phyloP scores from a whole-genome alignment of 1,284 basidiomycete genomes.

The Peniophora sp. region DNA sequence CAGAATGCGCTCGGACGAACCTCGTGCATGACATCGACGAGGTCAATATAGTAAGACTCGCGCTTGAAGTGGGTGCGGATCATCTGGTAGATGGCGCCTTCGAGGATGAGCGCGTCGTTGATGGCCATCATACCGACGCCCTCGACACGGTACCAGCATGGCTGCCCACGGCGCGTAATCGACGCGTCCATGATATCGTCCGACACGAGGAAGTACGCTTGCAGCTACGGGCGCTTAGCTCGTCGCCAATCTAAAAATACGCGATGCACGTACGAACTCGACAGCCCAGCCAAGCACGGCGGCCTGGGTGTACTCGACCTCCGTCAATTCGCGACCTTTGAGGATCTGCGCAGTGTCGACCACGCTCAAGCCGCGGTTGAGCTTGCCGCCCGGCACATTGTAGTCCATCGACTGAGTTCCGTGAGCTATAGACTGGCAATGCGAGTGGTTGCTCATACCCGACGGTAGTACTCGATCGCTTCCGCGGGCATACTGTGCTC shows the following conservation, averaged over 20 bases:
- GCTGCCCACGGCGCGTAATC: slow-evolving; percentile 94
- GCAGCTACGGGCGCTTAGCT: slow-evolving; percentile 53
- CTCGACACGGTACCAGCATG: slow-evolving; percentile 88
- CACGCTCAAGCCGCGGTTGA: slow-evolving; percentile 93
- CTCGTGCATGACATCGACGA: slow-evolving; percentile 90
- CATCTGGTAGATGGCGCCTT: slow-evolving; percentile 88
- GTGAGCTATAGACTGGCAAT: neutral
- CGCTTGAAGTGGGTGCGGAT: slow-evolving; percentile 84
- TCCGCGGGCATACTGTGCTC: slow-evolving; percentile 75
- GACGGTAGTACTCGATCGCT: slow-evolving; percentile 75
- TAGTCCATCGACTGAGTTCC: slow-evolving; percentile 79
- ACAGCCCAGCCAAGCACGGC: slow-evolving; percentile 95
- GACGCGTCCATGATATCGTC: slow-evolving; percentile 98
- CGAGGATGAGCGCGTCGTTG: slow-evolving; percentile 97
- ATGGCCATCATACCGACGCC: slow-evolving; percentile 84
- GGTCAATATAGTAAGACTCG: slow-evolving; percentile 80
- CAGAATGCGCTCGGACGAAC: slow-evolving; percentile 24
- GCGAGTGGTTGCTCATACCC: slow-evolving; percentile 29
- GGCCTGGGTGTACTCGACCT: slow-evolving; percentile 85
- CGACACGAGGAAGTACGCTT: slow-evolving; percentile 96
- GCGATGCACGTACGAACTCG: slow-evolving; percentile 66
- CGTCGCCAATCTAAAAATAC: neutral
- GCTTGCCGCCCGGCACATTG: slow-evolving; percentile 95
- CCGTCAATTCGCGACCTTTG: slow-evolving; percentile 57
- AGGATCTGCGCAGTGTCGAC: slow-evolving; percentile 92